Conservation (phyloP, 306 rosid genomes). For the Quercus mongolica region DNA sequence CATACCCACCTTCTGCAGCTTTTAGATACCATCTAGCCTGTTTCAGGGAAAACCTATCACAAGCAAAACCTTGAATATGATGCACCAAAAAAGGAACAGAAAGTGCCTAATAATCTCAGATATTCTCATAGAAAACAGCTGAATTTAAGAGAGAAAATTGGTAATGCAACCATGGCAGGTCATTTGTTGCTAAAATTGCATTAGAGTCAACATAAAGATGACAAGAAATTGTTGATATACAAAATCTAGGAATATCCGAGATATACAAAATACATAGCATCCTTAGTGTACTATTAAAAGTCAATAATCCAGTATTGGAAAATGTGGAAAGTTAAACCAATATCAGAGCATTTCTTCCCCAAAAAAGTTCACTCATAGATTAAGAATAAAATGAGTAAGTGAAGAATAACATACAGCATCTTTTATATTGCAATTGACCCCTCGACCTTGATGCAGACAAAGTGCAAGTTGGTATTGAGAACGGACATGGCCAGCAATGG, state of each 20-base stretch:
- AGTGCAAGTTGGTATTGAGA: constrained; percentile 93
- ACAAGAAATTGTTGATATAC: too few relatives aligned
- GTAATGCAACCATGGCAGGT: too few relatives aligned
- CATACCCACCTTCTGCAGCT: constrained; percentile 88
- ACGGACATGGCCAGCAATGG: constrained; percentile 57
- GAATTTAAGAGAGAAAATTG: too few relatives aligned
- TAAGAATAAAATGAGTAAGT: background rate
- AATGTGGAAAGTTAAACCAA: background rate
- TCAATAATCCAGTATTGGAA: background rate
- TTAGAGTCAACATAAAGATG: too few relatives aligned
- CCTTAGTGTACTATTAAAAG: background rate
- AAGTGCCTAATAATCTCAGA: background rate
- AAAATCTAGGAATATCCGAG: too few relatives aligned
- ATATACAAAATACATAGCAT: too few relatives aligned
- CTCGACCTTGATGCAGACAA: constrained; percentile 71
- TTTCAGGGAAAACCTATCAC: constrained; percentile 17
- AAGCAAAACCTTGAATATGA: constrained; percentile 6
- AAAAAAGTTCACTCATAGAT: background rate
- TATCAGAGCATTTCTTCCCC: background rate
- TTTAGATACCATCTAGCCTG: constrained; percentile 86
- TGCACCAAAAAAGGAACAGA: background rate
- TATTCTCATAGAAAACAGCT: too few relatives aligned
- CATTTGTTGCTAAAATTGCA: too few relatives aligned
- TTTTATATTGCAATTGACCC: constrained; percentile 35
- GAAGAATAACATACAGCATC: constrained; percentile 59